Evolutionary conservation across 441 rosid species (phyloP), one percentile per base, ranked within the genome.

Genomic region (Dalechampia spathulata): DNA sequence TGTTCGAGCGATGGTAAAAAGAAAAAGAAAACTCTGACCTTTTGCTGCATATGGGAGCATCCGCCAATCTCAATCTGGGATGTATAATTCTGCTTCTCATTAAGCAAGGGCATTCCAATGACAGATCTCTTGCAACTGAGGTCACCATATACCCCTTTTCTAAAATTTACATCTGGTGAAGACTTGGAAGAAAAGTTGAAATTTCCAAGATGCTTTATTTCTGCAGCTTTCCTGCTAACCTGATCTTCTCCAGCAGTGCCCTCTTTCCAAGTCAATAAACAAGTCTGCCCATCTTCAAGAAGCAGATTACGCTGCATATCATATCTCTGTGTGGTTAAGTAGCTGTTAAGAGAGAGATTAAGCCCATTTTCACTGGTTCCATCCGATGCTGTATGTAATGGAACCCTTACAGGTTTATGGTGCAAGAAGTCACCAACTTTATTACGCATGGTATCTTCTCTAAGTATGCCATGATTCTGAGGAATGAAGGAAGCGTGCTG

Each of bases 21-120:
- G 49, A 63, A 57, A 27, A 57, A 28, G 16, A 57, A 61, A 60
- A 55, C 46, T 49, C 75, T 52, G 78, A 90, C 99, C 95, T 70
- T 72, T 72, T 67, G 83, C 58, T 66, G 79, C 74, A 72, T 60
- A 51, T 41, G 64, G 66, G 86, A 78, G 50, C 22, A 46, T 62
- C 63, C 67, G 23, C 69, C 77, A 53, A 63, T 73, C 52, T 77
- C 83, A 52, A 68, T 43, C 52, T 34, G 72, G 59, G 74, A 64
- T 50, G 65, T 41, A 25, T 43, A 69, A 50, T 67, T 66, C 61
- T 67, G 76, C 66, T 65, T 77, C 55, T 75, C 76, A 60, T 72
- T 63, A 4, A 39, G 67, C 57, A 77, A 76, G 52, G 80, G 65
- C 32, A 67, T 58, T 52, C 53, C 46, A 44, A 39, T 27, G 22